Evolutionary conservation across 2,329 filamentous ascomycete species (phyloP).

Genomic region (Cryphonectria radicalis): DNA sequence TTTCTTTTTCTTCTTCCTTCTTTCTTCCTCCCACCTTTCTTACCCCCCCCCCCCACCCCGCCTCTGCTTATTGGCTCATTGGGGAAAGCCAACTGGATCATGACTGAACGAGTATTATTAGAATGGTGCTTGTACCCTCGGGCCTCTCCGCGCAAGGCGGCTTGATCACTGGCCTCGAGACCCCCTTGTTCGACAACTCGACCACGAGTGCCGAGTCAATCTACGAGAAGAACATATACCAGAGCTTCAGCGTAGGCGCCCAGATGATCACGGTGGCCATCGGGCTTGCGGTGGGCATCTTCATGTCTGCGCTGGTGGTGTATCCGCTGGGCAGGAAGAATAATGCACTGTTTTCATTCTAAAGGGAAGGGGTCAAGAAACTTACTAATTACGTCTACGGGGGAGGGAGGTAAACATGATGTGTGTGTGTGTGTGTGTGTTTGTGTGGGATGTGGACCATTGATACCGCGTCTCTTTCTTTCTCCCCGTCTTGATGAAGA

Average conservation of each 20-base stretch:
- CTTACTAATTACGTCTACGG: neutral
- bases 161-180: slow-evolving; percentile 21
- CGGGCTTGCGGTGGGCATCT: slow-evolving; percentile 17
- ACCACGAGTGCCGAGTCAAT: slow-evolving; percentile 2
- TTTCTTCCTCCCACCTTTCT: neutral
- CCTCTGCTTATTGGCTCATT: neutral
- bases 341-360: slow-evolving; percentile 17
- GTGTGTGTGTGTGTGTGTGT: neutral
- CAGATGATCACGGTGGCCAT: slow-evolving; percentile 26
- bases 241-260: slow-evolving; percentile 23
- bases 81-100: neutral
- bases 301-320: slow-evolving; percentile 17
- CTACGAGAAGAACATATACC: slow-evolving; percentile 23
- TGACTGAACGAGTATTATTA: neutral
- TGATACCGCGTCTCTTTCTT: neutral
- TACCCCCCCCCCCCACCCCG: neutral
- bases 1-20: too few relatives aligned
- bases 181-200: slow-evolving; percentile 23
- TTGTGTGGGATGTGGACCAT: neutral
- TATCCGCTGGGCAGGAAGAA: slow-evolving; percentile 16
- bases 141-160: slow-evolving; percentile 28
- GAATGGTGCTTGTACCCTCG: slow-evolving; percentile 26
- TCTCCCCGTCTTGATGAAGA: neutral
- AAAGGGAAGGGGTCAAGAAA: neutral
- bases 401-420: neutral